These are phyloP conservation scores for Neoboletus brunneissimus DNA, from an alignment of 768 basidiomycete species.

Conservation along the genomic window DNA sequence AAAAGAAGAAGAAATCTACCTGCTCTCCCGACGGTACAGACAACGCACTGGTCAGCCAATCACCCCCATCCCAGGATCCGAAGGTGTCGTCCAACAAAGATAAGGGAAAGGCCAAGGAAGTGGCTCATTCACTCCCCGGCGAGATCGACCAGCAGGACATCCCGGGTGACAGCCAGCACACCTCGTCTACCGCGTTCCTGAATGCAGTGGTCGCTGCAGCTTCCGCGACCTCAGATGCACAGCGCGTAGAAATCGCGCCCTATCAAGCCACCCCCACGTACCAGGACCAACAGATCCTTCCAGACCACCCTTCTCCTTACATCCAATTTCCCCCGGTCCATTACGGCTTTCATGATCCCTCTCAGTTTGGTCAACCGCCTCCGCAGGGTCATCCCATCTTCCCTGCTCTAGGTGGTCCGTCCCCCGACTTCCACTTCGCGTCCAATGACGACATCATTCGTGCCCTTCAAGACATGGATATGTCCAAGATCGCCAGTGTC, in stretches of 20 bases:
- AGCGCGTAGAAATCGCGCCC: slow-evolving; percentile 26
- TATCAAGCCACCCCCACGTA: slow-evolving; percentile 34
- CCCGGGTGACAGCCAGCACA: slow-evolving; percentile 36
- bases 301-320: slow-evolving; percentile 25
- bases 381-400: slow-evolving; percentile 30
- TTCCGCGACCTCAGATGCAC: slow-evolving; percentile 43
- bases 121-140: slow-evolving; percentile 33
- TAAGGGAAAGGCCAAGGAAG: slow-evolving; percentile 34
- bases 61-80: neutral
- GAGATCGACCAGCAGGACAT: slow-evolving; percentile 24
- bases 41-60: slow-evolving; percentile 17
- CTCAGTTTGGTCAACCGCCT: slow-evolving; percentile 26
- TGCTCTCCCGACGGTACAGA: slow-evolving; percentile 4
- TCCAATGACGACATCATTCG: slow-evolving; percentile 75
- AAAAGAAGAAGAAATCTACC: slow-evolving; percentile 29
- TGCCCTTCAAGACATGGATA: slow-evolving; percentile 67
- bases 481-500: slow-evolving; percentile 62
- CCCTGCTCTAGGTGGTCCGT: slow-evolving; percentile 16
- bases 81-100: slow-evolving; percentile 30
- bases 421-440: slow-evolving; percentile 41
- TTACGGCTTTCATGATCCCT: slow-evolving; percentile 28
- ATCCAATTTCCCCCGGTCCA: slow-evolving; percentile 33
- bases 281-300: slow-evolving; percentile 33
- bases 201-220: slow-evolving; percentile 67
- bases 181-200: slow-evolving; percentile 56